A percentile compares a stretch with the other conserved stretches of the same genome.
phyloP scores from a whole-genome alignment of 2,329 filamentous ascomycete genomes.

The Ceratocystis lukuohia region DNA sequence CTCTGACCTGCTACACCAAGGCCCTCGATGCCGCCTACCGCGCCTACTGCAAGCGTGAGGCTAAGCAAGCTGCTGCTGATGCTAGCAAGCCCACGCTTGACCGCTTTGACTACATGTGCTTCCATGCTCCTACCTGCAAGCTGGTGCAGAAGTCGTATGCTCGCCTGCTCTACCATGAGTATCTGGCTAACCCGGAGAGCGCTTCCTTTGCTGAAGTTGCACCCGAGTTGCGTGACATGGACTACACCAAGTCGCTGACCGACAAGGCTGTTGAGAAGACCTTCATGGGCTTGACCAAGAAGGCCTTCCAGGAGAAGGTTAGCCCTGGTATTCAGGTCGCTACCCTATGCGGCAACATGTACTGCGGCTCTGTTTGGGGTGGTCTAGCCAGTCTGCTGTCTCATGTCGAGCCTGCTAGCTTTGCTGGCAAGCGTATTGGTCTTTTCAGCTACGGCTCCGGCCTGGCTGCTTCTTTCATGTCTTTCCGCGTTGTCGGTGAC shows the following conservation, averaged over 20 bases:
- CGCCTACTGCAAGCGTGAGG: slow-evolving; percentile 64
- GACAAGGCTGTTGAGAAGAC: slow-evolving; percentile 80
- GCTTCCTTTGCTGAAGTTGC: slow-evolving; percentile 61
- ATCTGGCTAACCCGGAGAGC: slow-evolving; percentile 54
- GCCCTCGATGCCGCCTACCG: slow-evolving; percentile 71
- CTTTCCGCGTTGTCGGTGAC: slow-evolving; percentile 58
- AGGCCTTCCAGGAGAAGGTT: slow-evolving; percentile 68
- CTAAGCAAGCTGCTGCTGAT: slow-evolving; percentile 35
- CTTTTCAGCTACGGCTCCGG: slow-evolving; percentile 72
- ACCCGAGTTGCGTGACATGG: slow-evolving; percentile 61
- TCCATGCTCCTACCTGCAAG: slow-evolving; percentile 81
- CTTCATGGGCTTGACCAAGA: slow-evolving; percentile 74
- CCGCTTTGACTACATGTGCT: slow-evolving; percentile 70
- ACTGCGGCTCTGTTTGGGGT: slow-evolving; percentile 60
- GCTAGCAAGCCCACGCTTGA: slow-evolving; percentile 52
- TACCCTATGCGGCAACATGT: slow-evolving; percentile 61
- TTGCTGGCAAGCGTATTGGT: slow-evolving; percentile 59
- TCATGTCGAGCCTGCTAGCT: slow-evolving; percentile 46
- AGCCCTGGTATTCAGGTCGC: slow-evolving; percentile 60
- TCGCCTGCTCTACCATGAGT: slow-evolving; percentile 76
- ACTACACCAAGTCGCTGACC: slow-evolving; percentile 64
- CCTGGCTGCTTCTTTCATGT: slow-evolving; percentile 58
- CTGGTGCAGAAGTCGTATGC: slow-evolving; percentile 75
- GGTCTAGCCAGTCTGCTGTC: slow-evolving; percentile 59
- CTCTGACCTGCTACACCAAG: slow-evolving; percentile 66